Evolutionary conservation across 1,139 yeast genomes (phyloP).

Genomic region (Yamadazyma pseudoaaseri): DNA sequence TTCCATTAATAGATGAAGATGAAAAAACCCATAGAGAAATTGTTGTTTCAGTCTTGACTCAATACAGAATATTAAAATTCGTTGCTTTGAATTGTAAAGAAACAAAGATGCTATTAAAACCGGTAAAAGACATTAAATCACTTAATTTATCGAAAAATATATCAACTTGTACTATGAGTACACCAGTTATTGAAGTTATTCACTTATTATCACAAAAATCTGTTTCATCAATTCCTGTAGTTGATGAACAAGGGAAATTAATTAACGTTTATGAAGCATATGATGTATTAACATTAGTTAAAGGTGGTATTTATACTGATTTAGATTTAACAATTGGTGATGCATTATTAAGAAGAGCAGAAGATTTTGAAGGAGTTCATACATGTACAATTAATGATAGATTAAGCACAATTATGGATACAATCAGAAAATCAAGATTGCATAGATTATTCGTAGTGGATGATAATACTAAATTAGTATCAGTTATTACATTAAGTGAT

Average conservation of each 20-base stretch:
- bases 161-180: slow-evolving; percentile 81
- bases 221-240: slow-evolving; percentile 90
- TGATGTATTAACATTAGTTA: slow-evolving; percentile 87
- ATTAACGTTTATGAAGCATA: slow-evolving; percentile 95
- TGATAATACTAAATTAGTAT: slow-evolving; percentile 69
- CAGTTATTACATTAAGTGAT: slow-evolving; percentile 90
- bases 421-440: slow-evolving; percentile 84
- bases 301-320: slow-evolving; percentile 93
- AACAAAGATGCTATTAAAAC: slow-evolving; percentile 78
- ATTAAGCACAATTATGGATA: slow-evolving; percentile 88
- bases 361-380: slow-evolving; percentile 97
- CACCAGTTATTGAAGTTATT: slow-evolving; percentile 94
- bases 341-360: slow-evolving; percentile 90
- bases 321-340: slow-evolving; percentile 92
- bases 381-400: slow-evolving; percentile 90
- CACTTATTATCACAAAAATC: slow-evolving; percentile 75
- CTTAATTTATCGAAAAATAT: slow-evolving; percentile 62
- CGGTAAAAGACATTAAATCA: slow-evolving; percentile 62
- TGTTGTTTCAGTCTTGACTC: slow-evolving; percentile 93
- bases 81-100: slow-evolving; percentile 96
- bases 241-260: slow-evolving; percentile 72
- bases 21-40: slow-evolving; percentile 91
- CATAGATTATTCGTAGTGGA: slow-evolving; percentile 94
- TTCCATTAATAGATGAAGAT: slow-evolving; percentile 92
- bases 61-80: slow-evolving; percentile 91